Conservation (phyloP, 148 eudicot species). For the Bassia scoparia region DNA sequence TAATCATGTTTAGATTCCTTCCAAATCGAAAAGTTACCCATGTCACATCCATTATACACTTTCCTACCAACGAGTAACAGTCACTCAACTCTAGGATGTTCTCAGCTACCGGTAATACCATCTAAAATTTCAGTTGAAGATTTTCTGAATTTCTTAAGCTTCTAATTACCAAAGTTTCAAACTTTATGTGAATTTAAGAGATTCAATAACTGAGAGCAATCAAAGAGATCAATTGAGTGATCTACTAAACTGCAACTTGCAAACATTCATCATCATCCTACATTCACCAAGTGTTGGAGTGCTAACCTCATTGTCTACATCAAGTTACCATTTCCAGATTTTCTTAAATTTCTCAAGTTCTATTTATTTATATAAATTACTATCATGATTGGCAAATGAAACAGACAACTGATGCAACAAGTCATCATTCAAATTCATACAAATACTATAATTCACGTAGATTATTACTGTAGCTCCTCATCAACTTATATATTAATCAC, state of each 20-base stretch:
- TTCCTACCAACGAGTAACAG: neutral
- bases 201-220: neutral
- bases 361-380: no score
- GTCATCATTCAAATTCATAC: neutral
- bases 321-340: neutral
- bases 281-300: neutral
- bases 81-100: neutral
- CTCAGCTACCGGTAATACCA: neutral
- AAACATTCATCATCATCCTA: neutral
- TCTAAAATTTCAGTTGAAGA: neutral
- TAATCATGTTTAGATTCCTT: neutral
- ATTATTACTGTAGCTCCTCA: constrained; percentile 46
- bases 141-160: neutral
- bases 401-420: neutral
- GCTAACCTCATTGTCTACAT: neutral
- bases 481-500: constrained; percentile 32
- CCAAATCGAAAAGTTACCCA: neutral
- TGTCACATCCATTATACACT: neutral
- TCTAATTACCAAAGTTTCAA: neutral
- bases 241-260: neutral
- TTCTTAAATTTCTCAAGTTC: no score
- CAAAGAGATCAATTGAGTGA: neutral
- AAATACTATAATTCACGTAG: neutral
- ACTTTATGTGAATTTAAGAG: neutral
- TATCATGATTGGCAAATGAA: neutral